Evolutionary conservation across 306 rosid species (phyloP), one percentile per base, ranked within the genome.

Genomic region (Gastrolobium villosum): DNA sequence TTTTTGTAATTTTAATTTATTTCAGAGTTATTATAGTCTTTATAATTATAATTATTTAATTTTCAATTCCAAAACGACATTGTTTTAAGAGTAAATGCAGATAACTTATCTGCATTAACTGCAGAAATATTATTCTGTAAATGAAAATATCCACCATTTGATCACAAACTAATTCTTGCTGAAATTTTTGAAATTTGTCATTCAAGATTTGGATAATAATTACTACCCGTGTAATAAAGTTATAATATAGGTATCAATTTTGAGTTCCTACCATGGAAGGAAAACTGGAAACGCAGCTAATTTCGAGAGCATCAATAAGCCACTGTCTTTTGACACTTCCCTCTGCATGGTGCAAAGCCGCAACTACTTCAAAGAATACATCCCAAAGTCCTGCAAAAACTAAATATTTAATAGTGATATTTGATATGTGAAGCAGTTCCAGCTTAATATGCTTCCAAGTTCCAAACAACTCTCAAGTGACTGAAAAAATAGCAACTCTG

Each of bases 301-400:
- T 87, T 88, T 91, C 98, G n/a, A 86, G 86, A 31, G 94, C 91
- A 75, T 91, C 97, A 80, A 88, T 79, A 70, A 92, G 89, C 99
- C 99, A 95, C 84, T 83, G 96, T 78, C 89, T 85, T 80, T 82
- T 90, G 80, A 89, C 67, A 76, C 87, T 87, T 80, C 86, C 91
- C 85, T 95, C 99, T 52, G 90, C 96, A 48, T 83, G 84, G 69
- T 91, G 87, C 84, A 95, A 81, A 83, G 92, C 96, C 45, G 85
- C 91, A 49, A 83, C 99, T 72, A 95, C 94, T 75, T 92, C 98
- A 73, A 78, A 34, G 39, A 95, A 97, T 72, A 87, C 71, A 71
- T 87, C 88, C 99, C 99, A 95, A 31, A 74, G 65, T 77, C 91
- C 99, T 95, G 86, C 72, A 74, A 85, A 82, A 80, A 46, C 6